Evolutionary conservation across 495 filamentous ascomycete species (phyloP).

Genomic region (Tuber brumale): DNA sequence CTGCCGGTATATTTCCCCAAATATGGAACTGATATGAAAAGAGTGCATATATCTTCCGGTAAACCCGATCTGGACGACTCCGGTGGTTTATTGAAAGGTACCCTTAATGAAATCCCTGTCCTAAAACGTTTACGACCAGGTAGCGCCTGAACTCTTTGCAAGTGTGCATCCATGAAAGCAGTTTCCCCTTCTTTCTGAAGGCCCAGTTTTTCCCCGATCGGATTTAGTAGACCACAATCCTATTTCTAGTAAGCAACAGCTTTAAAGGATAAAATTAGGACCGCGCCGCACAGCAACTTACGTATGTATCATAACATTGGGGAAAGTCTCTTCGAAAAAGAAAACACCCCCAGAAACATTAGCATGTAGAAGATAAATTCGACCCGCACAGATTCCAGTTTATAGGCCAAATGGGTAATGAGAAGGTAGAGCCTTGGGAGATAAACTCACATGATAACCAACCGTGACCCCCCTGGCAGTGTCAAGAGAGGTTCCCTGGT

Average conservation of each 20-base stretch:
- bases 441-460: background rate
- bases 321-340: background rate
- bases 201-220: background rate
- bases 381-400: no score
- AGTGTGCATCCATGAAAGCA: background rate
- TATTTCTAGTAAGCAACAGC: background rate
- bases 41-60: background rate
- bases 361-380: background rate
- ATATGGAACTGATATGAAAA: background rate
- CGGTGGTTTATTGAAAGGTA: background rate
- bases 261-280: background rate
- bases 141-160: no score
- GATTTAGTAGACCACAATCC: no score
- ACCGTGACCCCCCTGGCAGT: background rate
- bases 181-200: background rate
- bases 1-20: background rate
- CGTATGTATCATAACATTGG: background rate
- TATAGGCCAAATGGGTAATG: background rate
- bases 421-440: background rate
- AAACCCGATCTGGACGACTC: background rate
- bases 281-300: background rate
- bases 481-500: background rate
- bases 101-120: no score
- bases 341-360: background rate
- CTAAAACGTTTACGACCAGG: no score